Evolutionary conservation across 345 rosid genomes (phyloP).

Genomic region (Anacardium occidentale): DNA sequence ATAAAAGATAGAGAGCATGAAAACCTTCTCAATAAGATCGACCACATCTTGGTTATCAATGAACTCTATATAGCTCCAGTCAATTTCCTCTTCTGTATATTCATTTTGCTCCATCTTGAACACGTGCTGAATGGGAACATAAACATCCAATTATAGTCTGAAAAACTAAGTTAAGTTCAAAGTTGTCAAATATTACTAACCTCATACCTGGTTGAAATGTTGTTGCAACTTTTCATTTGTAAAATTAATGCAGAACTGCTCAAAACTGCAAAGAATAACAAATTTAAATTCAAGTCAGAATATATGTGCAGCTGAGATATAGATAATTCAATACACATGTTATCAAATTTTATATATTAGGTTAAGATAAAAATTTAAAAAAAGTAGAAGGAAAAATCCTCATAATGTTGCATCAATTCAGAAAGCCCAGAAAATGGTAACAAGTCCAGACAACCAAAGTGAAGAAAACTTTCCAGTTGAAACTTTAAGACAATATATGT

Average conservation of each 20-base stretch:
- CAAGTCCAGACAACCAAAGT: not conserved
- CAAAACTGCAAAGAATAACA: conserved; percentile 56
- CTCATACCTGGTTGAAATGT: conserved; percentile 97
- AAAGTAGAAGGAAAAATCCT: not conserved
- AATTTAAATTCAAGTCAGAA: conserved; percentile 13
- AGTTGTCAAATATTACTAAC: conserved; percentile 42
- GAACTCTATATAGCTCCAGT: conserved; percentile 86
- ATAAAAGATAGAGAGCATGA: conserved; percentile 8
- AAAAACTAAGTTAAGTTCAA: conserved; percentile 19
- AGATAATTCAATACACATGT: not conserved
- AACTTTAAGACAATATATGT: not conserved
- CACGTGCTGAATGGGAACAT: conserved; percentile 59
- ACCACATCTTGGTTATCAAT: conserved; percentile 87
- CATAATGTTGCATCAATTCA: not conserved
- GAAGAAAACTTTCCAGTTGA: not conserved
- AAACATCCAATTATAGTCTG: conserved; percentile 28
- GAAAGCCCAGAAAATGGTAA: not conserved
- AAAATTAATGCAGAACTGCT: conserved; percentile 87
- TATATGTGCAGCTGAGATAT: not conserved
- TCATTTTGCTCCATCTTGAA: conserved; percentile 89
- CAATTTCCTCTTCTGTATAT: conserved; percentile 69
- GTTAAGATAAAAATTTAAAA: not conserved
- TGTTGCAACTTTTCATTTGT: conserved; percentile 96
- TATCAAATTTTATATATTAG: conserved; percentile 1
- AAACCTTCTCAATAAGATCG: conserved; percentile 91